phyloP scores from a whole-genome alignment of 2,329 filamentous ascomycete species.

The Botrytis hyacinthi region DNA sequence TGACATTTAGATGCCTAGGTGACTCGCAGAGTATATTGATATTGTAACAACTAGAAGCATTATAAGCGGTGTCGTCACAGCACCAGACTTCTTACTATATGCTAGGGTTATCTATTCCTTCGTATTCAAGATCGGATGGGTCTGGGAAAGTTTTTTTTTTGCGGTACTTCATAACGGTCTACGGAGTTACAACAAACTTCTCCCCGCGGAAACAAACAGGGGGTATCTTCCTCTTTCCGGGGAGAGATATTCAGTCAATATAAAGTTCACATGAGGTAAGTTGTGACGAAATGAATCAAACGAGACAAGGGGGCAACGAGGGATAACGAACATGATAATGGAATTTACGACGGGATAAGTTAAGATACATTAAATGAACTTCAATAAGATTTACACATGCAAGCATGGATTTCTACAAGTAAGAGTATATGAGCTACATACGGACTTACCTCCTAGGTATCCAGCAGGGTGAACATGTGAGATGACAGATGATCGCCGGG shows the following conservation, averaged over 20 bases:
- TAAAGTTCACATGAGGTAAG: background rate
- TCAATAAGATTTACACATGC: background rate
- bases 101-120: background rate
- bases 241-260: background rate
- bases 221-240: background rate
- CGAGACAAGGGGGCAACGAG: background rate
- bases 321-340: background rate
- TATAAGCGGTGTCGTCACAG: background rate
- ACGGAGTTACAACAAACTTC: background rate
- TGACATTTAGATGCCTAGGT: background rate
- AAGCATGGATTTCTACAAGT: background rate
- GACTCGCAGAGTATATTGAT: background rate
- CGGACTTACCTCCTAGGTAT: background rate
- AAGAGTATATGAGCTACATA: background rate
- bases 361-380: background rate
- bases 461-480: background rate
- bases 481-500: conserved; percentile 3
- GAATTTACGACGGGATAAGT: background rate
- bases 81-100: background rate
- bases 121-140: background rate
- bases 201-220: background rate
- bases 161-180: background rate
- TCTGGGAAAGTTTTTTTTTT: background rate
- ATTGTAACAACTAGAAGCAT: background rate
- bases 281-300: background rate